Evolutionary conservation across 2,329 filamentous ascomycete species (phyloP), one percentile per base, ranked within the genome.

Genomic region (Trichoderma arundinaceum): DNA sequence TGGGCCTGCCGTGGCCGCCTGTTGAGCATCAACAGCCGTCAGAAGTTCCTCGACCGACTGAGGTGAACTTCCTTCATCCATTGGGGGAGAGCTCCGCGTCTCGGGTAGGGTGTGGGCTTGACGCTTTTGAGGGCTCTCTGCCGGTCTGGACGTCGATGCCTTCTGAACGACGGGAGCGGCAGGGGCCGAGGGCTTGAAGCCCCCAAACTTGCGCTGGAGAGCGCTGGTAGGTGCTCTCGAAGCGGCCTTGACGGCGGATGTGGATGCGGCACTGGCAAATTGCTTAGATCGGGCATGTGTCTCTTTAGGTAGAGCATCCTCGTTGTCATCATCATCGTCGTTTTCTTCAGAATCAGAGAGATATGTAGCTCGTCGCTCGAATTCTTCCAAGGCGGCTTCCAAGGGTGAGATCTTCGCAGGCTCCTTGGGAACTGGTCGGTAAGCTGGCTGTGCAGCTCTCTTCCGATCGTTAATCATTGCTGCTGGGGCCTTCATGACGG

Each of bases 381-480:
- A 73, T 39, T 76, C 75, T 12, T 67, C 66, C 6, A 78, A 68
- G 13, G 67, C 72, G 28, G 49, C 75, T n/a, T 66, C 66, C 6
- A 78, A 68, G 17, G 66, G 71, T 12, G 41, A 54, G 3, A 69
- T 61, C 1, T 69, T 66, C 38, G 69, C 67, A 2, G 68, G 59
- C 3, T 66, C 70, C 46, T 71, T 74, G 13, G 70, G 67, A 1
- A 67, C 61, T 13, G 74, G 71, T 35, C 73, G 72, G 35, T 74
- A 76, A 8, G 69, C 66, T 4, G 78, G 79, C 54, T 81, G 74
- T 63, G 78, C 71, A 12, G 80, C 79, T 52, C 82, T 81, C 33
- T 81, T 78, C 54, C 83, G 78, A 58, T 86, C 84, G 56, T 82
- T 78, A 6, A 86, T 72, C 85, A 88, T 86, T 58, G 79, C 80